phyloP scores from a whole-genome alignment of 2,329 filamentous ascomycete genomes.

The Pseudogymnoascus sp. region DNA sequence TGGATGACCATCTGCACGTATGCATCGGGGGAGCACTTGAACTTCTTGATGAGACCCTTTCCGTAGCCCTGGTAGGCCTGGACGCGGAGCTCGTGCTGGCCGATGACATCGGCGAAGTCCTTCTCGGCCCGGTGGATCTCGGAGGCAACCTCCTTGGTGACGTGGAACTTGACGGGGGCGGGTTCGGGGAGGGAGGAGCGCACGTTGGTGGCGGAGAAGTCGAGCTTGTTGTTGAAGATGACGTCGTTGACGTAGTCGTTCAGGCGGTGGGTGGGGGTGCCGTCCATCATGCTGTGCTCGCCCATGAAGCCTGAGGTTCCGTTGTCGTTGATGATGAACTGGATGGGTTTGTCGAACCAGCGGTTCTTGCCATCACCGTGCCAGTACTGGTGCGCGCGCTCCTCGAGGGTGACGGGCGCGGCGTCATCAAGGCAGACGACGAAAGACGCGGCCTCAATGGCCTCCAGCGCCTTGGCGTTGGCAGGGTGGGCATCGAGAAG shows the following conservation, averaged over 20 bases:
- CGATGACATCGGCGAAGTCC: slow-evolving; percentile 76
- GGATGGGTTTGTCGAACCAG: slow-evolving; percentile 96
- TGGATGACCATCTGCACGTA: slow-evolving; percentile 99
- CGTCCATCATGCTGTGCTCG: slow-evolving; percentile 99
- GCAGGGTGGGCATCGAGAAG: slow-evolving; percentile 68
- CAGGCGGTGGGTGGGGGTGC: slow-evolving; percentile 90
- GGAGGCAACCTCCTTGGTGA: slow-evolving; percentile 63
- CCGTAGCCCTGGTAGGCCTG: slow-evolving; percentile 97
- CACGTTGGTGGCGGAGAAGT: slow-evolving; percentile 69
- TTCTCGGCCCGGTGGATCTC: slow-evolving; percentile 71
- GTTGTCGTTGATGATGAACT: slow-evolving; percentile 98
- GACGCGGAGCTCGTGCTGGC: slow-evolving; percentile 80
- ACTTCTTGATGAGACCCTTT: slow-evolving; percentile 98
- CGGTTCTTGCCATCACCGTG: slow-evolving; percentile 92
- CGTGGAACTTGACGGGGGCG: slow-evolving; percentile 64
- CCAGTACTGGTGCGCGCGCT: slow-evolving; percentile 95
- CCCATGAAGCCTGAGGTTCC: slow-evolving; percentile 96
- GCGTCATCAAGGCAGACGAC: slow-evolving; percentile 90
- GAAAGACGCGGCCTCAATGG: slow-evolving; percentile 84
- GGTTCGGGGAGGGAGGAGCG: slow-evolving; percentile 83
- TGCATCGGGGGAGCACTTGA: slow-evolving; percentile 94
- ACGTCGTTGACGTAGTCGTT: slow-evolving; percentile 90
- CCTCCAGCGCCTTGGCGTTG: slow-evolving; percentile 70
- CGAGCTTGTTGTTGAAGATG: slow-evolving; percentile 91
- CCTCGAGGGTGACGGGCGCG: slow-evolving; percentile 83